phyloP scores from a whole-genome alignment of 2,329 filamentous ascomycete species.

The Penicillium sp. region DNA sequence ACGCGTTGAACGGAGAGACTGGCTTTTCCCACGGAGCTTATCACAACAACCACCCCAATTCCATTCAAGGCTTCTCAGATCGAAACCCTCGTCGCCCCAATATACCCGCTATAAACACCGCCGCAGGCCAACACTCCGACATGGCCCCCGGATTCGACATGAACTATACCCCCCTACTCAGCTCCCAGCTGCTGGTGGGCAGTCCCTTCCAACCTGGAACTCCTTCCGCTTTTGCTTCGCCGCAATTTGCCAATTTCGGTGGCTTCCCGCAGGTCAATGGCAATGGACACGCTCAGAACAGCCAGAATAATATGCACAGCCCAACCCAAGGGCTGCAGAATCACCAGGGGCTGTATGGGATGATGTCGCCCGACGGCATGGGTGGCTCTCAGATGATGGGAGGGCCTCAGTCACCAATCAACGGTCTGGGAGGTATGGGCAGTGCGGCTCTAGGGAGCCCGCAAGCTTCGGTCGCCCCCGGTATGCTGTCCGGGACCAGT shows the following conservation, averaged over 20 bases:
- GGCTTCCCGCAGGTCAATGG: slow-evolving; percentile 64
- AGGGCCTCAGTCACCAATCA: slow-evolving; percentile 79
- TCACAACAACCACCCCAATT: slow-evolving; percentile 66
- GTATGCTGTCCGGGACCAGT: slow-evolving; percentile 83
- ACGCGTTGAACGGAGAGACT: slow-evolving; percentile 65
- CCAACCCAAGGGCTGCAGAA: slow-evolving; percentile 67
- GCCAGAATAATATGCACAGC: slow-evolving; percentile 63
- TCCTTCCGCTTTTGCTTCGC: slow-evolving; percentile 80
- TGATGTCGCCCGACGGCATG: slow-evolving; percentile 81
- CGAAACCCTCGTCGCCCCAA: slow-evolving; percentile 77
- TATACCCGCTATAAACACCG: slow-evolving; percentile 90
- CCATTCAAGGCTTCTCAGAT: slow-evolving; percentile 75
- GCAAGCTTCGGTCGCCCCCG: slow-evolving; percentile 71
- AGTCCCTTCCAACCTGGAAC: slow-evolving; percentile 96
- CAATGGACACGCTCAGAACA: slow-evolving; percentile 53
- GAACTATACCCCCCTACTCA: slow-evolving; percentile 95
- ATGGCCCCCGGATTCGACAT: slow-evolving; percentile 90
- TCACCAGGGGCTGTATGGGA: slow-evolving; percentile 74
- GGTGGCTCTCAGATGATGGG: slow-evolving; percentile 75
- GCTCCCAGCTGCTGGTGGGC: slow-evolving; percentile 88
- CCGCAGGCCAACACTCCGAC: slow-evolving; percentile 60
- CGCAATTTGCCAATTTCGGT: slow-evolving; percentile 83
- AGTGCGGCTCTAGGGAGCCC: slow-evolving; percentile 60
- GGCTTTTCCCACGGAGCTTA: slow-evolving; percentile 93
- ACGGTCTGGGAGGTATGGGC: slow-evolving; percentile 63